Percentiles rank a stretch among this genome's conserved stretches.
Conservation (phyloP, 495 filamentous ascomycete species). For the Annulohypoxylon maeteangense region DNA sequence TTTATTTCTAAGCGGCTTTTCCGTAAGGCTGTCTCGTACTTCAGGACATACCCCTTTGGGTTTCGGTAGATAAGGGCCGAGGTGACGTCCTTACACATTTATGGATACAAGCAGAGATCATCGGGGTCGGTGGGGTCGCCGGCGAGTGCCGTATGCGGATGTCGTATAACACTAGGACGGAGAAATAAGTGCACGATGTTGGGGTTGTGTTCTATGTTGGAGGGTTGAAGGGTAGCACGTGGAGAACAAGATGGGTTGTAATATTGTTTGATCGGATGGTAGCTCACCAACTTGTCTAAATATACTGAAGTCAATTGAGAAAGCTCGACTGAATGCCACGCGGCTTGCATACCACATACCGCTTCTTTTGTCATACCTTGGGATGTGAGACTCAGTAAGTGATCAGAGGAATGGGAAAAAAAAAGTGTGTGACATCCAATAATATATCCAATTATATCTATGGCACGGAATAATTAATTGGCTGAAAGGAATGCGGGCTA, state of each 20-base stretch:
- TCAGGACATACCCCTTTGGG: constrained; percentile 12
- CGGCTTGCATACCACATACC: constrained; percentile 8
- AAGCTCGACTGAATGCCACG: background rate
- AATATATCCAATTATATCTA: background rate
- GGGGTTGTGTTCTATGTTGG: background rate
- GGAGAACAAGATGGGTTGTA: background rate
- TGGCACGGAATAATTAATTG: background rate
- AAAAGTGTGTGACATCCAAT: constrained; percentile 18
- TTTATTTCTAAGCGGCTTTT: background rate
- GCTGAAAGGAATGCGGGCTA: background rate
- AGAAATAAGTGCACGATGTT: background rate
- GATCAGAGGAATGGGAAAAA: background rate
- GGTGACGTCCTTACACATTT: background rate
- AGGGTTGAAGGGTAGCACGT: background rate
- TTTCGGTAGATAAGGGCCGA: constrained; percentile 11
- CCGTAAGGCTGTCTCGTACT: constrained; percentile 3
- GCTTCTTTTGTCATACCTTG: constrained; percentile 9
- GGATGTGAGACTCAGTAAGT: background rate
- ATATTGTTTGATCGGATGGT: background rate
- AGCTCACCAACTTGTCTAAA: background rate
- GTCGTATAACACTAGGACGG: constrained; percentile 9
- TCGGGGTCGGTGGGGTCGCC: background rate
- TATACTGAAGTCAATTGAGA: background rate
- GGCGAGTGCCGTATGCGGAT: background rate
- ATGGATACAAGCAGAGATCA: too few relatives aligned